phyloP scores from a whole-genome alignment of 345 rosid species.

The Dimocarpus longan region DNA sequence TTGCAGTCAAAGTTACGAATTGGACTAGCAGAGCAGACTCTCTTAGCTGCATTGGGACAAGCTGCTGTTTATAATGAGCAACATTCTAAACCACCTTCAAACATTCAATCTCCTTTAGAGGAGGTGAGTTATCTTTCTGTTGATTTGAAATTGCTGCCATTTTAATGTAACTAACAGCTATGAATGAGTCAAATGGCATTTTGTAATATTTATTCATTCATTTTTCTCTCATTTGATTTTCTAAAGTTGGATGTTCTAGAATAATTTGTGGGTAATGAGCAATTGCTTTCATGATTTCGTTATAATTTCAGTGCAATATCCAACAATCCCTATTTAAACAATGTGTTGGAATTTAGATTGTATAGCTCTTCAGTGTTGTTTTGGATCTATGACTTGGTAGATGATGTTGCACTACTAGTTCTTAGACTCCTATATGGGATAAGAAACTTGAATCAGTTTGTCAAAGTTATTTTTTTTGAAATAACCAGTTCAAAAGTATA shows the following conservation, averaged over 20 bases:
- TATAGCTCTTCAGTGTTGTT: background rate
- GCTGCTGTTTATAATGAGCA: slow-evolving; percentile 80
- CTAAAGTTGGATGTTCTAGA: no score
- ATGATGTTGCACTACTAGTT: no score
- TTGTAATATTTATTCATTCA: background rate
- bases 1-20: slow-evolving; percentile 77
- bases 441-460: background rate
- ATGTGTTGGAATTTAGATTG: background rate
- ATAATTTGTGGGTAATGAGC: background rate
- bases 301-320: no score
- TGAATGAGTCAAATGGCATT: background rate
- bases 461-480: background rate
- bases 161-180: background rate
- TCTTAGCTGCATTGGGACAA: slow-evolving; percentile 92
- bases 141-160: background rate
- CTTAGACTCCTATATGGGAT: background rate
- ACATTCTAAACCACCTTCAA: slow-evolving; percentile 66
- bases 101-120: slow-evolving; percentile 74
- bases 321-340: background rate
- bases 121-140: slow-evolving; percentile 54
- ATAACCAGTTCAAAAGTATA: background rate
- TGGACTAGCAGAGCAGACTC: slow-evolving; percentile 81
- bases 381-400: background rate
- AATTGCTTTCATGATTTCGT: background rate
- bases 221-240: background rate